Conservation (phyloP, 164 flowering plant species). For the Akebia trifoliata region DNA sequence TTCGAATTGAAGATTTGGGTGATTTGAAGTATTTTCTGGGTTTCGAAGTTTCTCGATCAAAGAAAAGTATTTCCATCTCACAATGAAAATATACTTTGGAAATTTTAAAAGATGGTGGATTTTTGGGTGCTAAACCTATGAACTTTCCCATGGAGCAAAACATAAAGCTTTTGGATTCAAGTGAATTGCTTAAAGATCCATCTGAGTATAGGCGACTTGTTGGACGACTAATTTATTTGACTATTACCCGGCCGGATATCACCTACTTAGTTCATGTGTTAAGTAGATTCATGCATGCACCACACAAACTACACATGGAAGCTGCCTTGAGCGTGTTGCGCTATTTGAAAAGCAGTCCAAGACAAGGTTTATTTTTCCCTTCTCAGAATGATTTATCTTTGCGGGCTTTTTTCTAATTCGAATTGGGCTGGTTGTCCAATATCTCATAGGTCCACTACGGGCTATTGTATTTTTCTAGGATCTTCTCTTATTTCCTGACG, state of each 20-base stretch:
- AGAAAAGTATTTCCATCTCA: too few relatives aligned
- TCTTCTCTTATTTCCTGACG: conserved; percentile 1
- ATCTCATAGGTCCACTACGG: neutral
- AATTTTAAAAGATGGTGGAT: too few relatives aligned
- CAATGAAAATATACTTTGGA: too few relatives aligned
- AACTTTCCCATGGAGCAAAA: conserved; percentile 1
- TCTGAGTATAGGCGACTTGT: neutral
- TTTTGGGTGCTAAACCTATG: neutral
- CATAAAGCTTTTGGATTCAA: too few relatives aligned
- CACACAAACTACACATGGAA: neutral
- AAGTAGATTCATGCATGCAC: conserved; percentile 8
- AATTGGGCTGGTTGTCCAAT: neutral
- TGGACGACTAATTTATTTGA: conserved; percentile 7
- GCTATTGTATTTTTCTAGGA: neutral
- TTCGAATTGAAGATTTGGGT: too few relatives aligned
- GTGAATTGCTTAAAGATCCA: neutral
- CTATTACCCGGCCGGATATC: conserved; percentile 8
- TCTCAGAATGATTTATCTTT: neutral
- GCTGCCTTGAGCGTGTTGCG: conserved; percentile 2
- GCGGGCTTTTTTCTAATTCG: neutral
- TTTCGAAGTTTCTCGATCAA: too few relatives aligned
- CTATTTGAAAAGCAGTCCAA: conserved; percentile 1
- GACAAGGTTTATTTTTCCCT: neutral
- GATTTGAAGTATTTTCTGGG: too few relatives aligned
- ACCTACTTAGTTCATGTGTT: conserved; percentile 6